These are phyloP conservation scores for Neurospora hispaniola DNA, from an alignment of 495 filamentous ascomycete genomes.

Conservation along the genomic window DNA sequence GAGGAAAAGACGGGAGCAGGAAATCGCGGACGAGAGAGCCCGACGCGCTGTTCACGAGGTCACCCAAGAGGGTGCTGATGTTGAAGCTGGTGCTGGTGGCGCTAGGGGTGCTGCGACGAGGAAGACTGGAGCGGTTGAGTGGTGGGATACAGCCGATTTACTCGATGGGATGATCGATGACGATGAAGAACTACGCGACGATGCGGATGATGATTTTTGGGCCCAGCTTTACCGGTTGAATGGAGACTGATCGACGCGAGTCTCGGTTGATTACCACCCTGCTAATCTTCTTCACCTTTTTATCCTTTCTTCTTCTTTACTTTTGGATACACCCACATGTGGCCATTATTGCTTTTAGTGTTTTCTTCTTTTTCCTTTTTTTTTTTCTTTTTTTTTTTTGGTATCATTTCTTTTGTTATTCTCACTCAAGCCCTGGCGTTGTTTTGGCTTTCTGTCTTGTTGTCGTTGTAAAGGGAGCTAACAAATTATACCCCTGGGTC, in stretches of 20 bases:
- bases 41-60: not conserved
- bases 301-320: not conserved
- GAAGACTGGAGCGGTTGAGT: conserved; percentile 3
- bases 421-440: not conserved
- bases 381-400: not conserved
- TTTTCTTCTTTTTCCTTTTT: not conserved
- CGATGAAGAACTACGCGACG: not conserved
- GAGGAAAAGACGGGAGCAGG: conserved; percentile 29
- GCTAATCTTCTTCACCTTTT: not conserved
- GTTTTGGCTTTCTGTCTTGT: not conserved
- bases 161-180: conserved; percentile 1
- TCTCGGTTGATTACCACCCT: not conserved
- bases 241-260: not conserved
- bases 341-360: not conserved
- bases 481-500: not conserved
- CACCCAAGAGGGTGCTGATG: not conserved
- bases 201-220: conserved; percentile 1
- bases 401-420: not conserved
- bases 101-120: not conserved
- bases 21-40: conserved; percentile 20
- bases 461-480: not conserved
- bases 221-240: not conserved
- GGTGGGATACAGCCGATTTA: conserved; percentile 14
- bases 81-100: not conserved
- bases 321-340: not conserved